Evolutionary conservation across 495 filamentous ascomycete species (phyloP).

Genomic region (Neurospora sp.): DNA sequence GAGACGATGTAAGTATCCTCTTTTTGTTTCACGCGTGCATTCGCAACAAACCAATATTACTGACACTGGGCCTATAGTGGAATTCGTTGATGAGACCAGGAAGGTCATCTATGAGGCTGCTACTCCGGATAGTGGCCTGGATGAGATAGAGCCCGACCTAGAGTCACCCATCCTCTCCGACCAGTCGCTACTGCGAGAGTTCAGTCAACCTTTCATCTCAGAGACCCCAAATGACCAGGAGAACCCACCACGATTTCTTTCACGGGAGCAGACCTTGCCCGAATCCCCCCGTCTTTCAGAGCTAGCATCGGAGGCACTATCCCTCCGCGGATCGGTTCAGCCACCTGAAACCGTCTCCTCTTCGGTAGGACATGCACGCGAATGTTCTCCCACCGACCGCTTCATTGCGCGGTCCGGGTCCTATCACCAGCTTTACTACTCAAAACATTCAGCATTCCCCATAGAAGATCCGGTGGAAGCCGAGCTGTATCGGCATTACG

Average conservation of each 20-base stretch:
- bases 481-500: conserved; percentile 36
- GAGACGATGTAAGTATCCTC: conserved; percentile 14
- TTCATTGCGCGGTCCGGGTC: conserved; percentile 1
- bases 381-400: conserved; percentile 9
- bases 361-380: neutral
- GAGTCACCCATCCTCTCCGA: conserved; percentile 4
- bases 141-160: conserved; percentile 6
- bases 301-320: neutral
- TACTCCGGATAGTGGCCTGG: conserved; percentile 10
- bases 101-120: conserved; percentile 9
- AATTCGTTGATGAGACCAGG: conserved; percentile 19
- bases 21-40: neutral
- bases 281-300: neutral
- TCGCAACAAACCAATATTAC: neutral
- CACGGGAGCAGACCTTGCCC: neutral
- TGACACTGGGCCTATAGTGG: conserved; percentile 5
- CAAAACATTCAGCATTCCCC: conserved; percentile 14
- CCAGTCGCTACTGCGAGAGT: neutral
- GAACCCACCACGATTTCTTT: neutral
- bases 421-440: neutral
- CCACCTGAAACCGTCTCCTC: neutral
- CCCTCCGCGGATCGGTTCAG: neutral
- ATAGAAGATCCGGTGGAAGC: conserved; percentile 29
- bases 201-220: neutral
- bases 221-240: neutral